Base-by-base conservation (phyloP, 2,329 filamentous ascomycete genomes). In the Paradendryphiella salina region DNA sequence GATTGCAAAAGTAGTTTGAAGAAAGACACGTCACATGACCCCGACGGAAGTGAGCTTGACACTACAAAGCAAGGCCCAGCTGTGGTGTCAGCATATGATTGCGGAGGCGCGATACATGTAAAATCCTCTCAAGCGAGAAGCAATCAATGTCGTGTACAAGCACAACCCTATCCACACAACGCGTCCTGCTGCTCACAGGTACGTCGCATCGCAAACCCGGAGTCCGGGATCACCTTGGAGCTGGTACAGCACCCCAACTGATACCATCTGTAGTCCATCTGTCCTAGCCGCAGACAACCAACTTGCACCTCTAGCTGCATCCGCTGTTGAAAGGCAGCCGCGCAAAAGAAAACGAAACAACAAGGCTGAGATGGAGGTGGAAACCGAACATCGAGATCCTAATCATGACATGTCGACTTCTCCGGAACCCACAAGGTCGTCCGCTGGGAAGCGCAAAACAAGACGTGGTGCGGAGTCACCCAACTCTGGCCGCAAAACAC, bases 61-160 rank as follows among this genome's bases (percentile, higher is more conserved):
- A 43, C 49, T 13, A 51, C 35, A 11, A 52, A 23, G 33, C 50
- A 48, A 10, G 9, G 18, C n/a, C 32, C 39, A 15, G 23, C 28
- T 11, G 10, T 26, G 6, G 38, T 62, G 21, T 60, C 66, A 3
- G 68, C 61, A 0, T 70, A 68, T 40, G 65, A 71, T 44, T 73
- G 70, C 33, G 62, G 66, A 14, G 70, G 71, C 28, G 67, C 69
- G 5, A 61, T 73, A 15, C 60, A 66, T 23, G 53, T 73, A 43
- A 72, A 66, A 28, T 73, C 72, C 41, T 73, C 66, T 60, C 29
- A 68, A 70, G 48, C 56, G 67, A 37, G 62, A 69, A 23, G 67
- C 67, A 5, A 58, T 73, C 26, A 67, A 72, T 37, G 65, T 72
- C 1, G 61, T 73, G 17, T 73, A 73, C 43, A 69, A 67, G 39